Conservation (phyloP, 1,284 basidiomycete genomes). For the Trichosporon coremiiforme region DNA sequence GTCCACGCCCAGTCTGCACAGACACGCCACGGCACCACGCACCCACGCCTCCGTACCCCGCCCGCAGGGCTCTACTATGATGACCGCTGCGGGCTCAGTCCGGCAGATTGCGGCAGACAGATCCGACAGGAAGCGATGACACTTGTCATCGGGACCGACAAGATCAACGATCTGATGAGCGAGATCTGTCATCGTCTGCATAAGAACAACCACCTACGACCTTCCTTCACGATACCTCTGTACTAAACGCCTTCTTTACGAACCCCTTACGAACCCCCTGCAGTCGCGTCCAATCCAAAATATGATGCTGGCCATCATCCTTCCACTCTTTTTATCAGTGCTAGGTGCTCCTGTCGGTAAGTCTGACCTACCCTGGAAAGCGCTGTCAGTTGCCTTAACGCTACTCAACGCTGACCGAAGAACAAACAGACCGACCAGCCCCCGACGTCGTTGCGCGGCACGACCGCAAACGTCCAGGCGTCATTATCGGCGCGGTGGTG, state of each 20-base stretch:
- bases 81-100: background rate
- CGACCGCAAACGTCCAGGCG: conserved; percentile 2
- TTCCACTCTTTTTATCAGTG: background rate
- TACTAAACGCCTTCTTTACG: background rate
- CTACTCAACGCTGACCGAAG: background rate
- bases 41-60: background rate
- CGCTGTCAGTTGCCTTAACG: no score
- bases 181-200: background rate
- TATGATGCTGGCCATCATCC: conserved; percentile 3
- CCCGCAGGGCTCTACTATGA: background rate
- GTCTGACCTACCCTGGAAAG: no score
- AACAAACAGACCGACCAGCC: background rate
- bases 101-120: background rate
- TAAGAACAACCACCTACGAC: background rate
- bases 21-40: background rate
- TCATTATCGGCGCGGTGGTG: conserved; percentile 11
- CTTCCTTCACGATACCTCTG: background rate
- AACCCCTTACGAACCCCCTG: background rate
- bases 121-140: background rate
- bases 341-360: background rate
- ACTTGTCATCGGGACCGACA: background rate
- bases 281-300: no score
- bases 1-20: background rate
- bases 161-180: background rate
- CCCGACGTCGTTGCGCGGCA: background rate